Evolutionary conservation across 1,139 yeast genomes (phyloP), one percentile per base, ranked within the genome.

Genomic region (Suhomyces bokatorum): DNA sequence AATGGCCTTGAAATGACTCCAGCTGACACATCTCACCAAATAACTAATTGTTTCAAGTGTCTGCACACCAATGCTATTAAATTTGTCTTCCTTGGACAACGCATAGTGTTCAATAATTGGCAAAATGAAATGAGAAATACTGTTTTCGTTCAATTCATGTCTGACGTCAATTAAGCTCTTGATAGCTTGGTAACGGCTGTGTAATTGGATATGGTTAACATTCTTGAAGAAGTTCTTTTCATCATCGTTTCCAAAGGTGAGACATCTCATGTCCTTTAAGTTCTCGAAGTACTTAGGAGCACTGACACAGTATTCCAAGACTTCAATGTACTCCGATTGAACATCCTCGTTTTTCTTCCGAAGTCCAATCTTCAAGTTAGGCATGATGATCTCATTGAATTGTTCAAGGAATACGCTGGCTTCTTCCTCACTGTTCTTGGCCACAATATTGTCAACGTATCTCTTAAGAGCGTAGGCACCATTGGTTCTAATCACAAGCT

Each of bases 81-180:
- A 73, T 47, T 83, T 89, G 26, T 81, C 87, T 35, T 78, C 84
- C 29, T 71, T 70, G 7, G 71, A 59, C 48, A 74, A 73, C 1
- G 84, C 85, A 64, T 84, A 89, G 50, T 81, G 83, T 66, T 93
- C 99, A 52, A 90, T 74, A 49, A 91, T 78, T 3, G 99, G 98
- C 46, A 95, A 67, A 42, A 95, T 61, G 59, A 85, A 90, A 57
- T 88, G 95, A 0, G 96, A 77, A 45, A 91, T 81, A 53, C 83
- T 84, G 33, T 73, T 69, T 32, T 80, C 81, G 2, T 77, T 65
- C 12, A 91, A 64, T 8, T 70, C 71, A 24, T 74, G 71, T 42
- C 69, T 58, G 33, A 52, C 46, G 9, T 63, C 71, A 6, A 62
- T 58, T 29, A 89, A 67, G 47, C 87, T 77, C 54, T 81, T 77